Evolutionary conservation across 2,329 filamentous ascomycete genomes (phyloP), one percentile per base, ranked within the genome.

Genomic region (Lachnellula occidentalis): DNA sequence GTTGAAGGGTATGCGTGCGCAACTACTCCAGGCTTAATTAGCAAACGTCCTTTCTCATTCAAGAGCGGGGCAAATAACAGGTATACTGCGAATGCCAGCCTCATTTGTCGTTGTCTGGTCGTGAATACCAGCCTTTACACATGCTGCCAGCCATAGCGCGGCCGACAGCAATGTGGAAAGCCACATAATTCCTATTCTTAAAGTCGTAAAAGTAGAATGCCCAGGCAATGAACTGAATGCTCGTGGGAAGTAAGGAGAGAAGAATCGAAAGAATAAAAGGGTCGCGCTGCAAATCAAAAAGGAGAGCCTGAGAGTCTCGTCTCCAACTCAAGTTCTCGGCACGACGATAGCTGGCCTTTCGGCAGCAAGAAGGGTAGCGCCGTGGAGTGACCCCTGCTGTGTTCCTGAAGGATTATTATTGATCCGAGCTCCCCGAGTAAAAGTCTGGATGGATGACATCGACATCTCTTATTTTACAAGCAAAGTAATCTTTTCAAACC

Each of bases 1-100:
- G 81, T 70, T 81, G 76, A 59, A 96, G 79, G 67, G 86, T 92
- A 74, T 96, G 92, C 68, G 92, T 95, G 69, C 90, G 85, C 68
- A 96, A 79, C 88, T 95, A 72, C 58, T 11, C 27, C 24, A 24
- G 24, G 57, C 22, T 36, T 43, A 65, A 63, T 67, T 59, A 67
- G 60, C 55, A 54, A 43, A 48, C 24, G 21, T 5, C 45, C 34
- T 41, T 15, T 12, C 15, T 15, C 12, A 22, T 19, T 12, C n/a
- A 22, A 22, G 11, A 24, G 17, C 55, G 21, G 19, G 39, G 55
- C 24, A 51, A 48, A 72, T 82, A 63, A 87, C 84, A 61, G 82
- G 79, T 69, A 87, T 86, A 64, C 79, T 83, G 71, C 83, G 82
- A 64, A 86, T 76, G 63, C 81, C 72, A 57, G 71, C 69, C 42